Evolutionary conservation across 345 rosid species (phyloP).

Genomic region (Populus alba): DNA sequence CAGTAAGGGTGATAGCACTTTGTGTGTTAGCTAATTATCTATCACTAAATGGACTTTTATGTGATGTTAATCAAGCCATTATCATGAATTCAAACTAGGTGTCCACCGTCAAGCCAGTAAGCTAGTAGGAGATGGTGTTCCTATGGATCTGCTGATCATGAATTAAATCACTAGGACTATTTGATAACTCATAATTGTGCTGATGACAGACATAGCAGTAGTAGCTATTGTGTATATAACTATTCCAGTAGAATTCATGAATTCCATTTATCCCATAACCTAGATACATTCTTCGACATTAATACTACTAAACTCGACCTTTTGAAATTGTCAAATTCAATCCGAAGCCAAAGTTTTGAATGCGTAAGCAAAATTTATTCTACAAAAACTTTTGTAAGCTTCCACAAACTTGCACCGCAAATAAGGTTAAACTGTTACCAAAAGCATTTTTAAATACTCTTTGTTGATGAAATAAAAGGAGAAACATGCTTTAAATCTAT

Average conservation of each 20-base stretch:
- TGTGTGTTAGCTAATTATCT: background rate
- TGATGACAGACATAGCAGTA: background rate
- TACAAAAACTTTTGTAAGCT: background rate
- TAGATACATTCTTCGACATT: constrained; percentile 1
- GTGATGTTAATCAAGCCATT: background rate
- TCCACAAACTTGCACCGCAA: background rate
- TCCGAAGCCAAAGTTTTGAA: background rate
- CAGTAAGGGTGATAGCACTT: background rate
- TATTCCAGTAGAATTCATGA: background rate
- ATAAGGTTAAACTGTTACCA: background rate
- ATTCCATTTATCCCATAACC: background rate
- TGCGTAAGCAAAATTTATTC: background rate
- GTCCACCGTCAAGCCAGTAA: background rate
- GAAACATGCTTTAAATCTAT: background rate
- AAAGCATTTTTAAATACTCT: background rate
- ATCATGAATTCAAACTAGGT: background rate
- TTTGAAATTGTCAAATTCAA: background rate
- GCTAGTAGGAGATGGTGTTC: background rate
- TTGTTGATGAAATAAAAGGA: background rate
- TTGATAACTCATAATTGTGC: background rate
- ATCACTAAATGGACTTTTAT: background rate
- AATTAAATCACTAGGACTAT: background rate
- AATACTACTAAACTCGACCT: background rate
- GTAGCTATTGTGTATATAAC: background rate
- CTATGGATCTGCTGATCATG: background rate